phyloP scores from a whole-genome alignment of 345 rosid species.

The Hevea brasiliensis region DNA sequence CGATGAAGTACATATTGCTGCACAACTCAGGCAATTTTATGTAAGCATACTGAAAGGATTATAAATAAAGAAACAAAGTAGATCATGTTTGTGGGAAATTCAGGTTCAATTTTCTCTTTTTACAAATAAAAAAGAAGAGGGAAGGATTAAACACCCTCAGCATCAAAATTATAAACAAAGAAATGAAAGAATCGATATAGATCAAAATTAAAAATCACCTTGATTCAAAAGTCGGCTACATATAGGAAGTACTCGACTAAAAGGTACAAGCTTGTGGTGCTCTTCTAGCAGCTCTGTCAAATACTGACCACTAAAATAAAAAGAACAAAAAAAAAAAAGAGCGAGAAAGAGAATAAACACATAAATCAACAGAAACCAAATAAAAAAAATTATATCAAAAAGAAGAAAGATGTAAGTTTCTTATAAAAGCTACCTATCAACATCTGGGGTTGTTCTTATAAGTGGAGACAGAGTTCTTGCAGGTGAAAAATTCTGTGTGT shows the following conservation, averaged over 20 bases:
- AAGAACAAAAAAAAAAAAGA: neutral
- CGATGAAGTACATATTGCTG: too few relatives aligned
- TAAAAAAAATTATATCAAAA: neutral
- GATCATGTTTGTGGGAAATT: neutral
- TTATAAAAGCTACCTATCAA: slow-evolving; percentile 10
- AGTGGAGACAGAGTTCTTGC: slow-evolving; percentile 15
- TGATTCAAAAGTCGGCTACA: slow-evolving; percentile 86
- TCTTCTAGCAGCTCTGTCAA: slow-evolving; percentile 78
- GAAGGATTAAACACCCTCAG: neutral
- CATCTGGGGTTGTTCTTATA: slow-evolving; percentile 18
- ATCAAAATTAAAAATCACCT: slow-evolving; percentile 42
- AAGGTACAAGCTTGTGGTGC: slow-evolving; percentile 93
- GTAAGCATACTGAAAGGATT: too few relatives aligned
- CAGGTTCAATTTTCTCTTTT: too few relatives aligned
- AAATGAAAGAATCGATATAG: neutral
- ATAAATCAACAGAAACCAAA: neutral
- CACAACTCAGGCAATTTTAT: too few relatives aligned
- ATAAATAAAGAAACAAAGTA: too few relatives aligned
- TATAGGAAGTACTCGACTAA: slow-evolving; percentile 81
- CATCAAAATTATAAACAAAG: slow-evolving; percentile 4
- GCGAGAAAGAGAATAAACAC: too few relatives aligned
- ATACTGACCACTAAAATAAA: slow-evolving; percentile 55
- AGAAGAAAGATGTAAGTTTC: neutral
- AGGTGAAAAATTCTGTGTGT: slow-evolving; percentile 17
- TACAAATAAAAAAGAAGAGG: neutral